Conservation (phyloP, 192 early-diverging fungal species). For the Geranomyces variabilis region DNA sequence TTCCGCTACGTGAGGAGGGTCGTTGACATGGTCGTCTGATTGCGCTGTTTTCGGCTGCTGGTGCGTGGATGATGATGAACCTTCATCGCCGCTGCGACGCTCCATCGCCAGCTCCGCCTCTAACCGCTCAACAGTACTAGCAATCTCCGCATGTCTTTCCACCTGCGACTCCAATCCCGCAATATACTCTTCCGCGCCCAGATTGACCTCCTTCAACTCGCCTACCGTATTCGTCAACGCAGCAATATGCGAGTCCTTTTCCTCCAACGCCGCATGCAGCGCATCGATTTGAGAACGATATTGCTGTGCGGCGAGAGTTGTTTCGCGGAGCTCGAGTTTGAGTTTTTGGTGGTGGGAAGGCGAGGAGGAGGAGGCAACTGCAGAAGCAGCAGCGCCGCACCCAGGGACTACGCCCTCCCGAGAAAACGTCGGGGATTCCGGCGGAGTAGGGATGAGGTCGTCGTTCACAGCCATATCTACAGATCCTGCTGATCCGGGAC, state of each 20-base stretch:
- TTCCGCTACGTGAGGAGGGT: too few species aligned
- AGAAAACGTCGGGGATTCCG: not conserved
- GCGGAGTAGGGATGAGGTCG: not conserved
- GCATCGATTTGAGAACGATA: conserved; percentile 18
- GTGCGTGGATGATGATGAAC: not conserved
- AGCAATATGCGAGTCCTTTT: not conserved
- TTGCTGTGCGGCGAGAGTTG: conserved; percentile 2
- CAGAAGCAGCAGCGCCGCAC: too few species aligned
- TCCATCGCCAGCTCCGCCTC: conserved; percentile 19
- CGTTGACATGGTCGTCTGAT: too few species aligned
- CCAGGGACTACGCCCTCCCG: not conserved
- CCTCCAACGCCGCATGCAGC: not conserved
- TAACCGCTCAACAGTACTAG: conserved; percentile 12
- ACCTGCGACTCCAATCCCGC: conserved; percentile 23
- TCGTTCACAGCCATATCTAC: conserved; percentile 11
- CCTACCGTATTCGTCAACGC: conserved; percentile 6
- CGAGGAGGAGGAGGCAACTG: not conserved
- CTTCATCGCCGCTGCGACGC: conserved; percentile 5
- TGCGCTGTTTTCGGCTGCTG: too few species aligned
- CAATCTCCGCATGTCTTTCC: not conserved
- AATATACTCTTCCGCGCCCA: conserved; percentile 33
- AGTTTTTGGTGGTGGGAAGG: conserved; percentile 8
- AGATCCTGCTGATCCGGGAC: conserved; percentile 6
- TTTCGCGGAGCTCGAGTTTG: conserved; percentile 14
- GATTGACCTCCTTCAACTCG: conserved; percentile 9